Conservation (phyloP, 192 early-diverging fungal genomes). For the Chytriomyces sp. region DNA sequence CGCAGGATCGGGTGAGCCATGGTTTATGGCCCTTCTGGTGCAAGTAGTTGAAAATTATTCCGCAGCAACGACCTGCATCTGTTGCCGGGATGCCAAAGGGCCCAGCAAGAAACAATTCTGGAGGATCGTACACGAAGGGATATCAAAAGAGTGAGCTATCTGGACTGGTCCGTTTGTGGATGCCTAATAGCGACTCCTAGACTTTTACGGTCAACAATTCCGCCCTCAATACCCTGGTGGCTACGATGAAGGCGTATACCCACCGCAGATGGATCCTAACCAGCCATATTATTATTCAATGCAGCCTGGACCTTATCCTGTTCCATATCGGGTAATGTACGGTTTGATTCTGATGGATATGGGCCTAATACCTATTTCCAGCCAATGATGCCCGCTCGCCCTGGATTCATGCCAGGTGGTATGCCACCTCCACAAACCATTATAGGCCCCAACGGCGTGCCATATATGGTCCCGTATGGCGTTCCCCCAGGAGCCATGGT, state of each 20-base stretch:
- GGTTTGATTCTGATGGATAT: no score
- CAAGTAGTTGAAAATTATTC: no score
- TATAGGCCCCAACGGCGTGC: conserved; percentile 22
- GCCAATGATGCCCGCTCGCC: conserved; percentile 30
- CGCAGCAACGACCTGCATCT: conserved; percentile 29
- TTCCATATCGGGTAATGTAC: conserved; percentile 17
- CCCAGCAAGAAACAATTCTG: conserved; percentile 16
- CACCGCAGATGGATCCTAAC: conserved; percentile 19
- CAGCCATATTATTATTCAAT: conserved; percentile 17
- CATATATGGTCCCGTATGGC: conserved; percentile 30
- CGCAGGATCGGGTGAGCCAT: no score
- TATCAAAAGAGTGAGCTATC: conserved; percentile 28
- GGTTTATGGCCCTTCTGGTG: no score
- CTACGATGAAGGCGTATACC: conserved; percentile 23
- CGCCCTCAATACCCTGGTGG: conserved; percentile 22
- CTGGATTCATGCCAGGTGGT: conserved; percentile 25
- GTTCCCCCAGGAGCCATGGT: conserved; percentile 21
- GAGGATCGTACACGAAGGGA: conserved; percentile 23
- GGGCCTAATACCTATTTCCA: no score
- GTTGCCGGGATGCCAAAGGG: conserved; percentile 7
- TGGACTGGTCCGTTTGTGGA: no score
- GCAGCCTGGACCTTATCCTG: conserved; percentile 12
- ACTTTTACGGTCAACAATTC: conserved; percentile 3
- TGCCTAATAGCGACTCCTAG: neutral
- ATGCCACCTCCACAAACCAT: conserved; percentile 25